phyloP scores from a whole-genome alignment of 2,329 filamentous ascomycete species.

The Hymenoscyphus salicellus region DNA sequence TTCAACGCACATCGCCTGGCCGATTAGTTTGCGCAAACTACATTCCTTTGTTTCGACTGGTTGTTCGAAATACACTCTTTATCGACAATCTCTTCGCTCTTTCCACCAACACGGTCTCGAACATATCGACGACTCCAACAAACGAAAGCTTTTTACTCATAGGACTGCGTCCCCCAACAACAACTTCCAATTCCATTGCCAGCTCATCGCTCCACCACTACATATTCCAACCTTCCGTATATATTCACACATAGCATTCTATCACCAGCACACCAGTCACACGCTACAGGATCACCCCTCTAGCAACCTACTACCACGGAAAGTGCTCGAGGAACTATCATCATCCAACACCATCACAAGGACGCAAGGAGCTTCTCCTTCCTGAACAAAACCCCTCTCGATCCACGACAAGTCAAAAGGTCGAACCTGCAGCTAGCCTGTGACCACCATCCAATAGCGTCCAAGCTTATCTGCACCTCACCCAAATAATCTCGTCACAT shows the following conservation, averaged over 20 bases:
- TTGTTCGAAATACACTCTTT: constrained; percentile 1
- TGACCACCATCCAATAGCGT: constrained; percentile 20
- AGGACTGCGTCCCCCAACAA: constrained; percentile 2
- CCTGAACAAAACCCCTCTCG: not conserved
- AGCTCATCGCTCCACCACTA: constrained; percentile 1
- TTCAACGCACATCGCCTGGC: not conserved
- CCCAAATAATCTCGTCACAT: constrained; percentile 21
- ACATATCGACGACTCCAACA: not conserved
- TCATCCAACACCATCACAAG: constrained; percentile 2
- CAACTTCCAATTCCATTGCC: not conserved
- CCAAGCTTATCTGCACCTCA: constrained; percentile 15
- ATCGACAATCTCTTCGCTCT: not conserved
- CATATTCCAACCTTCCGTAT: not conserved
- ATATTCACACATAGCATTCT: not conserved
- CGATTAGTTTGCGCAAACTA: not conserved
- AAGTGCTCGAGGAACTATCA: not conserved
- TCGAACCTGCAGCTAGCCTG: constrained; percentile 19
- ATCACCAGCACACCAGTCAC: constrained; percentile 3
- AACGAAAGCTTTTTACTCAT: not conserved
- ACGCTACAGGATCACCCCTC: not conserved
- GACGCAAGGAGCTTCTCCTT: constrained; percentile 3
- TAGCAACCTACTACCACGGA: constrained; percentile 4
- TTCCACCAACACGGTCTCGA: not conserved
- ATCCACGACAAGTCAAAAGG: constrained; percentile 6
- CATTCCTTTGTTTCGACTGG: constrained; percentile 2